Evolutionary conservation across 305 asterid species (phyloP), one percentile per base, ranked within the genome.

Genomic region (Nicotiana rustica): DNA sequence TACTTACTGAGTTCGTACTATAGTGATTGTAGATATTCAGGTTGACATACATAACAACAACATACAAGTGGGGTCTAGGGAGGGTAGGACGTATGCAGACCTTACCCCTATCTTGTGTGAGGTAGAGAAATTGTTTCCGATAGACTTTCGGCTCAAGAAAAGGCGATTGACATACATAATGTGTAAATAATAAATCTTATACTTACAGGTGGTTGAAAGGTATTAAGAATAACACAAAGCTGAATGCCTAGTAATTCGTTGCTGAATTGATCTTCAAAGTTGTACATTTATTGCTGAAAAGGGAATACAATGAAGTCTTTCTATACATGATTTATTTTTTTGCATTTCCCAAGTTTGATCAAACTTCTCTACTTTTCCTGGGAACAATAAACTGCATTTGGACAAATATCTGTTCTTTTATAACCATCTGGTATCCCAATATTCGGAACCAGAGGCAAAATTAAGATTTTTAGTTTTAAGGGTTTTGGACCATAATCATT

Each of bases 1-100:
- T 84, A 57, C 76, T 94, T 18, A 62, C 65, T 35, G 91, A 87
- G 15, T 77, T 89, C 47, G 55, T 65, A 7, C 25, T 19, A 4
- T 83, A 85, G 83, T 41, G 47, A 1, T 7, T 41, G 47, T 41
- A 41, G 5, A 52, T 52, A 52, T 52, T 52, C 57, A 52, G 15
- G 57, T 52, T 52, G 17, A 41, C 47, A 41, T 41, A 1, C 47
- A 41, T 10, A 41, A 41, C 47, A 41, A 41, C 47, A 41, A 41
- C 2, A 41, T 41, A 41, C 47, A 41, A 7, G 47, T 41, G 47
- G 3, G 47, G 8, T 41, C 47, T 6, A 2, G 47, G 47, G 47
- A 7, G 47, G 47, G 0, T 38, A 1, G 47, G 47, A 2, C 0
- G 47, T 38, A 38, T 6, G 47, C 10, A 41, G 10, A 41, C 47